Base-by-base conservation (phyloP, 163 green algal species). In the Scenedesmus sp. region DNA sequence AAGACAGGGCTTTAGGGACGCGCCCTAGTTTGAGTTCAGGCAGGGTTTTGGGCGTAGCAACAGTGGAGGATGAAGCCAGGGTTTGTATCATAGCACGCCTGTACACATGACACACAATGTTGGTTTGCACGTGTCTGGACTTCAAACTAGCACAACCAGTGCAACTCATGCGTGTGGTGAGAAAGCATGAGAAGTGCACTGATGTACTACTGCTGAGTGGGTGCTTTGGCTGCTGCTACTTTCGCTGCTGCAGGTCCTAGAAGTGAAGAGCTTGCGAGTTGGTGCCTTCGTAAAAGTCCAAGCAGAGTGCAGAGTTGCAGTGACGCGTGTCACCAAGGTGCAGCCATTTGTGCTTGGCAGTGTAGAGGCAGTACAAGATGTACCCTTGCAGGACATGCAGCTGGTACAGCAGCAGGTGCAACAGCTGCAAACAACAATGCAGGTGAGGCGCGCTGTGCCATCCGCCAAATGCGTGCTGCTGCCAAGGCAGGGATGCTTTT, bases 251-350 rank as follows among this genome's bases (percentile, higher is more conserved):
- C 59, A 91, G 87, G 87, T 91, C 40, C 35, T 91, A 0, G 87
- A 91, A 35, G 87, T 91, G 49, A 84, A 85, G 42, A 81, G 37
- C 12, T 40, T 87, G 9, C 26, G 53, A 20, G 43, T 91, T 43
- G 87, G 87, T 35, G 87, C 87, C 6, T 10, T 91, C 0, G 78
- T 91, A 5, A 44, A 40, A 1, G 59, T 91, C 59, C 87, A 91
- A n/a, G 87, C 87, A 56, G 87, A 91, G 79, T 56, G 51, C 33
- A 42, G 87, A 30, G 33, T 91, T 37, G 79, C 86, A 49, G 72
- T 91, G 12, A 46, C 51, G 20, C 1, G 1, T 1, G 86, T 91
- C 9, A 80, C 35, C n/a, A 59, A 91, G n/a, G 44, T 80, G 37
- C 15, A 86, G 73, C 87, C 87, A 20, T 91, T 49, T 42, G 70